These are phyloP conservation scores for Rhizopogon salebrosus DNA, from an alignment of 768 basidiomycete species.

Conservation along the genomic window DNA sequence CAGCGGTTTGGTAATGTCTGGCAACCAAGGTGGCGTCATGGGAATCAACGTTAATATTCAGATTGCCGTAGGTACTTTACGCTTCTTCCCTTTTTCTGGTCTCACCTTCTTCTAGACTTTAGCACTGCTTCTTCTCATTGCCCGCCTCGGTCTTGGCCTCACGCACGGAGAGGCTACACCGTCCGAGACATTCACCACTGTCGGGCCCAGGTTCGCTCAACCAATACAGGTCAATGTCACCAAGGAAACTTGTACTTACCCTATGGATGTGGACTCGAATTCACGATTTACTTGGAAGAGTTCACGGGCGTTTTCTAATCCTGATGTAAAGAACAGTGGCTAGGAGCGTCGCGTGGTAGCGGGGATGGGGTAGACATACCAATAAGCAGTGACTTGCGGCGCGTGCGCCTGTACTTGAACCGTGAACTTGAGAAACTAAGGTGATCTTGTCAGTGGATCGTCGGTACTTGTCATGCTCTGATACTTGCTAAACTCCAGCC, in stretches of 20 bases:
- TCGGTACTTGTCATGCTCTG: too few relatives aligned
- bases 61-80: constrained; percentile 6
- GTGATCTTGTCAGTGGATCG: too few relatives aligned
- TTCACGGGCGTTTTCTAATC: too few relatives aligned
- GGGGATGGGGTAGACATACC: neutral
- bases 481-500: too few relatives aligned
- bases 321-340: too few relatives aligned
- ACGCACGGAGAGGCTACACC: neutral
- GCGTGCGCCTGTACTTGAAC: neutral
- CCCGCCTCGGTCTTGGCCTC: constrained; percentile 7
- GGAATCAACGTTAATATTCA: constrained; percentile 7
- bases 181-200: neutral
- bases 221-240: neutral
- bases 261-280: too few relatives aligned
- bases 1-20: constrained; percentile 1
- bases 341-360: too few relatives aligned
- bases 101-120: constrained; percentile 5
- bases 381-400: neutral
- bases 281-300: too few relatives aligned
- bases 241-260: neutral
- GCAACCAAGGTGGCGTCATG: neutral
- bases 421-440: neutral
- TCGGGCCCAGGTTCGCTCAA: neutral
- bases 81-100: neutral
- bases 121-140: constrained; percentile 11